Evolutionary conservation across 169 alveolate genomes (phyloP), one percentile per base, ranked within the genome.

Genomic region (Cryptosporidium tyzzeri): DNA sequence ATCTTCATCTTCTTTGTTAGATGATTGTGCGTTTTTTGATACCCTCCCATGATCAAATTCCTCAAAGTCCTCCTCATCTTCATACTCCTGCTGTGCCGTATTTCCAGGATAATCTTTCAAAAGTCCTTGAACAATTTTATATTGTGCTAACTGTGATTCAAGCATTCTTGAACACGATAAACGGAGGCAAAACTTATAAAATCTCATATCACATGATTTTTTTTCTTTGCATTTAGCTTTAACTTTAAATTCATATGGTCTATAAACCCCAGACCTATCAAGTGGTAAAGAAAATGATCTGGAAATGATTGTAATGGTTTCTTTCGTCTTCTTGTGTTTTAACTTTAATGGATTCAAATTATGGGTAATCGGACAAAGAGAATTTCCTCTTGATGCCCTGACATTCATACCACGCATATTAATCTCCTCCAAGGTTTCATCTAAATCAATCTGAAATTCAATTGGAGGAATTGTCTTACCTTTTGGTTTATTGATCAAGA

Each of bases 241-340:
- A 12, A 80, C 26, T n/a, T 31, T 62, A 80, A 80, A 80, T 62
- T 80, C 89, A 50, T 41, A 26, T 48, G 89, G 89, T 39, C 69
- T 80, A 65, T 80, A 80, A 45, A 80, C 45, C 45, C 41, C 59
- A 12, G 89, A 61, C 70, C 75, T 80, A 48, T 80, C 71, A 9
- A 80, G 41, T 65, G 89, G 89, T 44, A 80, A 35, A 21, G 89
- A 80, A 62, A 80, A 80, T 9, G 89, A 80, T 5, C 65, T 58
- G 8, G 74, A 41, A 31, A 80, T 39, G 1, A 80, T 37, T n/a
- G 69, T 80, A n/a, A 80, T 67, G 9, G 29, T 70, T 12, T 73
- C 75, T 44, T 44, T 35, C 1, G 31, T 65, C 29, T 45, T 65
- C 39, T 59, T 62, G 23, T 62, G 67, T 3, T n/a, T 5, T 6